Evolutionary conservation across 2,329 filamentous ascomycete genomes (phyloP), one percentile per base, ranked within the genome.

Genomic region (Alternaria ventricosa): DNA sequence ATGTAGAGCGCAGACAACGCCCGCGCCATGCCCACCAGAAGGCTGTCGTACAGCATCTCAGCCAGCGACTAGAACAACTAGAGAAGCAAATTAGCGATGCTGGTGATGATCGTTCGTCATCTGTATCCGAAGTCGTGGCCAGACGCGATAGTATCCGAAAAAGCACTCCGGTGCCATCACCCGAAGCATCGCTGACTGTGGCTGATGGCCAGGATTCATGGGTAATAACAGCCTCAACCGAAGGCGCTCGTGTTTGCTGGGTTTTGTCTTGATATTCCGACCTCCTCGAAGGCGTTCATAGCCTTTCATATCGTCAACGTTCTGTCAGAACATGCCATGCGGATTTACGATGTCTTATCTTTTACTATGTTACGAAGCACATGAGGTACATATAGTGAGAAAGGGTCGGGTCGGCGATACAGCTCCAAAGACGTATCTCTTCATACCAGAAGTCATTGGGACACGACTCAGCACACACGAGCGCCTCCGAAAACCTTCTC

Each of bases 1-100:
- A 77, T 62, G 66, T 75, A 13, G 73, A 72, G 46, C 66, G 75
- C n/a, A 62, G 70, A 18, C 68, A 75, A 64, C 61, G 74, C 25
- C 69, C 71, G 45, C 68, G 73, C 13, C 46, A 72, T 25, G 67
- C 67, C 25, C 71, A 76, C 53, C 68, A 72, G 25, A 71, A 70
- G 45, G 58, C 60, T 30, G 66, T 63, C 11, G 70, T 75, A 3
- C 60, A 66, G 13, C 62, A 72, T 15, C 46, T 77, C 20, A 74
- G 56, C 41, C 61, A 71, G 25, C 61, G 75, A 28, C 60, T 77
- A 20, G 70, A 76, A 45, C 55, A 65, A 33, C 65, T 77, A 4
- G 75, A 77, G 51, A 72, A 64, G 44, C 74, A 73, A 22, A 55
- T 76, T n/a, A 61, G 41, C 28, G 47, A 22, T 27, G 18, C 33